phyloP scores from a whole-genome alignment of 208 protist species.

The Acanthamoeba sp. region DNA sequence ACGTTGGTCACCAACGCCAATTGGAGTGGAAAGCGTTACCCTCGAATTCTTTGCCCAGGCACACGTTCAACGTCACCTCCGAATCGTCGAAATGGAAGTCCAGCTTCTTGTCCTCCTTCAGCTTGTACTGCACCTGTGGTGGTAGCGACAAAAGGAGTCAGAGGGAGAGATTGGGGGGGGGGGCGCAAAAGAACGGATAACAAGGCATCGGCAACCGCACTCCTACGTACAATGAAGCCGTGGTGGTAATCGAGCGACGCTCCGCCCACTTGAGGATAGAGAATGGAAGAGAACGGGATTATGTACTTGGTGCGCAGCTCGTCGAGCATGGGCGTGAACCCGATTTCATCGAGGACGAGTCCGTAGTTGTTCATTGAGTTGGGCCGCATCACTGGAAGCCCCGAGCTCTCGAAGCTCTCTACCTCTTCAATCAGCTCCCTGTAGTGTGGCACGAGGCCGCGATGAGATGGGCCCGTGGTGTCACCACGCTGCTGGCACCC shows the following conservation, averaged over 20 bases:
- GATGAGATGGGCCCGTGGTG: no score
- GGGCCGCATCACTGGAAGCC: constrained; percentile 80
- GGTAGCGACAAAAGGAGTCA: no score
- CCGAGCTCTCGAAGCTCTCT: constrained; percentile 77
- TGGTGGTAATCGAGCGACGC: constrained; percentile 81
- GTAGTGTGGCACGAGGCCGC: no score
- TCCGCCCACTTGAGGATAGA: constrained; percentile 74
- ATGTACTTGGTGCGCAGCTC: constrained; percentile 75
- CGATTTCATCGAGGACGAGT: constrained; percentile 85
- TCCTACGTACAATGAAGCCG: constrained; percentile 81
- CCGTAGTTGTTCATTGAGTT: constrained; percentile 89
- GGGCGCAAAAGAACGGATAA: no score
- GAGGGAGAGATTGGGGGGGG: not conserved
- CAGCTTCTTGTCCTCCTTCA: constrained; percentile 78
- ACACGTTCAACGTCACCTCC: constrained; percentile 83
- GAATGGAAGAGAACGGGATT: constrained; percentile 39
- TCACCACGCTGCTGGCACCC: no score
- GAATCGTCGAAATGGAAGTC: constrained; percentile 83
- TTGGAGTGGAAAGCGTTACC: no score
- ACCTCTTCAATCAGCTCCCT: constrained; percentile 82
- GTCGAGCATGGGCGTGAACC: constrained; percentile 79
- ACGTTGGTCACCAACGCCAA: not conserved
- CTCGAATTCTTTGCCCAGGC: constrained; percentile 76
- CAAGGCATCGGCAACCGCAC: no score
- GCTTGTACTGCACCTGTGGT: constrained; percentile 79